phyloP scores from a whole-genome alignment of 2,329 filamentous ascomycete species.

The Penicillium sp. region DNA sequence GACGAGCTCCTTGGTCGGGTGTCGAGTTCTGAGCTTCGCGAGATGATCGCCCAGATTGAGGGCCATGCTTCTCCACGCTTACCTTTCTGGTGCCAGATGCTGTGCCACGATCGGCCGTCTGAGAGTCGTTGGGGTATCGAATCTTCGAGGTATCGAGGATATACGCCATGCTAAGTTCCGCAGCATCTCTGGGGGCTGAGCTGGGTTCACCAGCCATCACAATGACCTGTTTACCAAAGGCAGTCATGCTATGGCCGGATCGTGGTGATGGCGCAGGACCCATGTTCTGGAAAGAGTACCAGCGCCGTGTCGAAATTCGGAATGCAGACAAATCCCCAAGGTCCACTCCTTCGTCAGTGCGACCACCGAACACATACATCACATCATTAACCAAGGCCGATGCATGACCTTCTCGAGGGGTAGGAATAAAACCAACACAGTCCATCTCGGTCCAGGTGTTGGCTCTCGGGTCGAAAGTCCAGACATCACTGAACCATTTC shows the following conservation, averaged over 20 bases:
- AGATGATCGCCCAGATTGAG: constrained; percentile 46
- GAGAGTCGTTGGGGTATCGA: constrained; percentile 81
- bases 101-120: constrained; percentile 45
- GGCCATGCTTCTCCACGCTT: constrained; percentile 50
- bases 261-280: constrained; percentile 90
- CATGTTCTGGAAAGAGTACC: constrained; percentile 99
- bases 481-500: constrained; percentile 99
- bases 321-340: constrained; percentile 91
- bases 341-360: constrained; percentile 90
- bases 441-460: constrained; percentile 89
- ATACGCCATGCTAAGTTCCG: constrained; percentile 87
- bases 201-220: constrained; percentile 94
- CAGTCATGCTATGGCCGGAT: constrained; percentile 97
- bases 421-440: constrained; percentile 96
- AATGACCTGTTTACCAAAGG: constrained; percentile 88
- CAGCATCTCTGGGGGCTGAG: constrained; percentile 76
- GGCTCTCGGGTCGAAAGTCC: constrained; percentile 84
- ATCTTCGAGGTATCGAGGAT: constrained; percentile 95
- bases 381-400: constrained; percentile 93
- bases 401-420: constrained; percentile 90
- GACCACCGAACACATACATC: constrained; percentile 98
- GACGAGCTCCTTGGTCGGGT: constrained; percentile 38
- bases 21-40: constrained; percentile 47
- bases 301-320: constrained; percentile 78
- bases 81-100: constrained; percentile 46